Evolutionary conservation across 495 filamentous ascomycete genomes (phyloP).

Genomic region (Lichina pygmaea): DNA sequence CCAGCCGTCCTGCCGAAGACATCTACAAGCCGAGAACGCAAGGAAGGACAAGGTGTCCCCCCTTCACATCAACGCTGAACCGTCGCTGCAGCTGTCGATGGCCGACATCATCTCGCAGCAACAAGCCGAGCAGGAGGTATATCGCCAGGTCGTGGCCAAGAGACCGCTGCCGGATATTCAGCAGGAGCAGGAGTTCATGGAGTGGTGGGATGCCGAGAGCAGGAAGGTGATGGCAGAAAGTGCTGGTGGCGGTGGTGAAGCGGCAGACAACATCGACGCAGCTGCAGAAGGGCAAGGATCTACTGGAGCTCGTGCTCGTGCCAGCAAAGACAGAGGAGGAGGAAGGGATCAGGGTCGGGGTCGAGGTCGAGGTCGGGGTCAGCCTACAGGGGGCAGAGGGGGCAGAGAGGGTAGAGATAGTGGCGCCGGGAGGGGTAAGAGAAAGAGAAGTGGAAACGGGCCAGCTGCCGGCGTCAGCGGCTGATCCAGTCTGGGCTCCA

Average conservation of each 20-base stretch:
- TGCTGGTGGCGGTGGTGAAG: slow-evolving; percentile 16
- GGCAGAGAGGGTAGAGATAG: background rate
- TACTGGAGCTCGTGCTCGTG: background rate
- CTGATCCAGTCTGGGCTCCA: no score
- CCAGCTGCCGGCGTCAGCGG: no score
- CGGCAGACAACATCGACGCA: background rate
- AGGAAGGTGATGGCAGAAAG: slow-evolving; percentile 38
- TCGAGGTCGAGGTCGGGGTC: background rate
- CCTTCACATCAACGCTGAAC: slow-evolving; percentile 14
- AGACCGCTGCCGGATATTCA: slow-evolving; percentile 81
- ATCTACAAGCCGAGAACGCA: no score
- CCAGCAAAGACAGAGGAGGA: background rate
- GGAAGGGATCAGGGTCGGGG: background rate
- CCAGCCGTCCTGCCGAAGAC: no score
- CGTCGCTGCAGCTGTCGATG: slow-evolving; percentile 39
- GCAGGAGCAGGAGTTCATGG: slow-evolving; percentile 82
- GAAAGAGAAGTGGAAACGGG: no score
- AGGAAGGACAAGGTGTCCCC: no score
- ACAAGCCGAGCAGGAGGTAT: slow-evolving; percentile 53
- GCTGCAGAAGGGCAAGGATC: background rate
- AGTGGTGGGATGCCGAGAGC: slow-evolving; percentile 94
- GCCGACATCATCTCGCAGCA: slow-evolving; percentile 77
- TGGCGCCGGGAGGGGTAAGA: background rate
- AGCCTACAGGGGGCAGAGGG: background rate
- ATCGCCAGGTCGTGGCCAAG: slow-evolving; percentile 63